These are phyloP conservation scores for Xylaria flabelliformis DNA, from an alignment of 495 filamentous ascomycete genomes.

Conservation along the genomic window DNA sequence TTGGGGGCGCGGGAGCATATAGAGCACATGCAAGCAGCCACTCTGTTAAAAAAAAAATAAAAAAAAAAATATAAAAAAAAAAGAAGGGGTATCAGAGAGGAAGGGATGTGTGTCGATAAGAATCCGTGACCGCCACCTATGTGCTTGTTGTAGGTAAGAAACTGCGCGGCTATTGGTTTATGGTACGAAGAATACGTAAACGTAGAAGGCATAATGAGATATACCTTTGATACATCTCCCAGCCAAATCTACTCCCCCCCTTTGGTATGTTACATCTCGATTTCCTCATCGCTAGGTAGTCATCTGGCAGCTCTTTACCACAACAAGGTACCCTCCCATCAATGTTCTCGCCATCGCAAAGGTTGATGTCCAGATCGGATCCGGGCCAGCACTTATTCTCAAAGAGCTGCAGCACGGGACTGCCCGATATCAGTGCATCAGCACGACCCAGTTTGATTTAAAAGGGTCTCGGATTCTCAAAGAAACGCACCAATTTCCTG, in stretches of 20 bases:
- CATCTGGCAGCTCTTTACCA: neutral
- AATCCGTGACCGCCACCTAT: neutral
- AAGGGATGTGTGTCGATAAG: neutral
- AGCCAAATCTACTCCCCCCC: neutral
- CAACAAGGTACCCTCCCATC: neutral
- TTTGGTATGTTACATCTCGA: neutral
- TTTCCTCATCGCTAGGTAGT: neutral
- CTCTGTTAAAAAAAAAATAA: too few species aligned
- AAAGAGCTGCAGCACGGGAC: conserved; percentile 9
- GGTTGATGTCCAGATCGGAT: neutral
- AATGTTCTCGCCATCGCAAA: neutral
- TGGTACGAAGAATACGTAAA: neutral
- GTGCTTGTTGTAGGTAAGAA: neutral
- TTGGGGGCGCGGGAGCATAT: neutral
- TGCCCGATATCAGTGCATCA: neutral
- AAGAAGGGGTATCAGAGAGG: neutral
- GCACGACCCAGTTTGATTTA: neutral
- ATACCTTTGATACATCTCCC: neutral
- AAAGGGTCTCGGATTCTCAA: neutral
- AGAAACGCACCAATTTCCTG: neutral
- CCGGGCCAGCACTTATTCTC: neutral
- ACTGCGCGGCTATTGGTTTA: neutral
- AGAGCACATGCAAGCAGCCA: neutral
- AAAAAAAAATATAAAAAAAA: too few species aligned
- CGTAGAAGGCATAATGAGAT: neutral